Conservation (phyloP, 2,329 filamentous ascomycete genomes). For the Epichloe uncinata region DNA sequence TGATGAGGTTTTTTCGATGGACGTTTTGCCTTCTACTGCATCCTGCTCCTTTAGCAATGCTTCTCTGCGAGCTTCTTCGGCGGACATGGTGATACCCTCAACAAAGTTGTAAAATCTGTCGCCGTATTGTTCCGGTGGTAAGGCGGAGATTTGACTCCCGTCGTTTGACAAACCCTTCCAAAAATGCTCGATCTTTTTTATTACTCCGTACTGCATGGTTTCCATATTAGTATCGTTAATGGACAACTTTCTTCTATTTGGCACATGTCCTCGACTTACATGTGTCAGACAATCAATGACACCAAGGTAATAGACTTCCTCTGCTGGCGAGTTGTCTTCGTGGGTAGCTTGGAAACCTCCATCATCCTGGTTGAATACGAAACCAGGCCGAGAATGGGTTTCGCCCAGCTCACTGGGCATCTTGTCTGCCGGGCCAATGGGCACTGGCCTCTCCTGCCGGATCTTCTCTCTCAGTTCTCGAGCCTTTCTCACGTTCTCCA, state of each 20-base stretch:
- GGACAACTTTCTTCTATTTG: neutral
- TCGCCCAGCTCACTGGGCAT: constrained; percentile 86
- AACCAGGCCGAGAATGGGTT: constrained; percentile 52
- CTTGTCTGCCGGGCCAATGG: constrained; percentile 72
- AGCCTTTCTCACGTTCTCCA: constrained; percentile 84
- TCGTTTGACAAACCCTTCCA: constrained; percentile 86
- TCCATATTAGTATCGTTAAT: neutral
- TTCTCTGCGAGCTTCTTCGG: constrained; percentile 69
- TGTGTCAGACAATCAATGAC: constrained; percentile 98
- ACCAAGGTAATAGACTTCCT: constrained; percentile 94
- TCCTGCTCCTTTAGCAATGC: constrained; percentile 45
- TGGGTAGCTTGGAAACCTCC: constrained; percentile 89
- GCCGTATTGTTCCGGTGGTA: constrained; percentile 81
- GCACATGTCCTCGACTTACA: constrained; percentile 42
- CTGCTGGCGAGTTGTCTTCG: constrained; percentile 69
- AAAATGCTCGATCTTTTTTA: constrained; percentile 97
- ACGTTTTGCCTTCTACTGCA: constrained; percentile 28
- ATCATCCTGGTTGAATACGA: constrained; percentile 87
- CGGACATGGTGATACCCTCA: constrained; percentile 76
- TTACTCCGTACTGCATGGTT: constrained; percentile 63
- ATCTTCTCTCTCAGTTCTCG: constrained; percentile 85
- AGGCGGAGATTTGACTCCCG: constrained; percentile 78
- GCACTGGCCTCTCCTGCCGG: constrained; percentile 84
- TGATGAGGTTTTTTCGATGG: constrained; percentile 16
- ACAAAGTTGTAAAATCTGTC: constrained; percentile 93